Percentiles rank a stretch among this genome's conserved stretches.
Evolutionary conservation across 169 alveolate species (phyloP).

Genomic region (Cryptosporidium ryanae): DNA sequence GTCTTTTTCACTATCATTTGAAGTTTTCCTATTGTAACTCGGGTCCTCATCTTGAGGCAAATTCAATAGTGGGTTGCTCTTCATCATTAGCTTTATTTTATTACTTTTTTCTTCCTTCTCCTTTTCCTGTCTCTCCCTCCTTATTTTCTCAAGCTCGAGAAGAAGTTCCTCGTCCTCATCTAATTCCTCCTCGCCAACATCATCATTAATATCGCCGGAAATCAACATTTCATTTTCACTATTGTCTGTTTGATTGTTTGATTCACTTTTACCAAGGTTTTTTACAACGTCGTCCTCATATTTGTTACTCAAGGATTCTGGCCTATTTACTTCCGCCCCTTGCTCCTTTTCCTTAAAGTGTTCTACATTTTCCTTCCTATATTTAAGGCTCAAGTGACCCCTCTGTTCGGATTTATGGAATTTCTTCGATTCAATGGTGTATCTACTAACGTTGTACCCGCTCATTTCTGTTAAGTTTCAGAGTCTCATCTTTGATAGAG

Average conservation of each 20-base stretch:
- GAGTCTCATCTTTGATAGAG: neutral
- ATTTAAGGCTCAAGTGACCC: constrained; percentile 54
- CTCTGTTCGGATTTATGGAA: constrained; percentile 44
- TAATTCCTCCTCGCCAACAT: constrained; percentile 2
- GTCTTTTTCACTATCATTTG: constrained; percentile 1
- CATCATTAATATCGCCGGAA: neutral
- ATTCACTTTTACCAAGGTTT: neutral
- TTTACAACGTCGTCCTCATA: neutral
- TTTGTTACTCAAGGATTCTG: neutral
- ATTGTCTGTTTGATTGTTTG: neutral
- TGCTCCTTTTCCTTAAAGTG: neutral
- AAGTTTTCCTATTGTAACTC: too few relatives aligned
- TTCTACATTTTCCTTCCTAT: constrained; percentile 12
- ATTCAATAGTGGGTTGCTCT: constrained; percentile 33
- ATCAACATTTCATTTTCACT: constrained; percentile 4
- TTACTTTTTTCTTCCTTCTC: constrained; percentile 18
- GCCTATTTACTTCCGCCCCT: neutral
- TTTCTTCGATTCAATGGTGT: constrained; percentile 31
- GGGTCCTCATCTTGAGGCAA: too few relatives aligned
- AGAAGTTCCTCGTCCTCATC: constrained; percentile 62
- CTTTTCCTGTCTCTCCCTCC: constrained; percentile 6
- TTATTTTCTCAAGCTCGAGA: constrained; percentile 38
- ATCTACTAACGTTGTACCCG: constrained; percentile 17
- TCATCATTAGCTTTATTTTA: constrained; percentile 21
- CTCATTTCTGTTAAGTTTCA: neutral